Conservation (phyloP, 495 filamentous ascomycete genomes). For the Lasiosphaeria hispida region DNA sequence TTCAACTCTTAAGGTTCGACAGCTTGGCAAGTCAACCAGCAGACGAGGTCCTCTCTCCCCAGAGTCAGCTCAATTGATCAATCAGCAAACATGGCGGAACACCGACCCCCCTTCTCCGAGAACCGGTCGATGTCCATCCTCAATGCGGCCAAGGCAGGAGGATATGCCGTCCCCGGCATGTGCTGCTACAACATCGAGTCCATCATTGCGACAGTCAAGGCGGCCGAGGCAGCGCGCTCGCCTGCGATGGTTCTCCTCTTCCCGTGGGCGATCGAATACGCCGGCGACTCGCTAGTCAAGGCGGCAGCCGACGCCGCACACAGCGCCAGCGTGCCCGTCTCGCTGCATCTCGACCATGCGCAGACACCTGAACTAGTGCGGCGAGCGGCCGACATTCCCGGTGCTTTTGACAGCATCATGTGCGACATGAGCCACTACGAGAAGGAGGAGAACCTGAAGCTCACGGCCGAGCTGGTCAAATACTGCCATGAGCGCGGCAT, state of each 20-base stretch:
- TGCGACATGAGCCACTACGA: slow-evolving; percentile 82
- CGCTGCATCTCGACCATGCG: slow-evolving; percentile 75
- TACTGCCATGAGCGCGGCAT: slow-evolving; percentile 77
- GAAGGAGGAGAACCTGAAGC: slow-evolving; percentile 72
- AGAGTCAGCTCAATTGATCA: neutral
- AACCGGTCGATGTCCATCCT: slow-evolving; percentile 70
- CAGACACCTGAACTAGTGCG: slow-evolving; percentile 70
- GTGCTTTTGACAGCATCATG: slow-evolving; percentile 78
- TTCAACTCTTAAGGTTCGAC: neutral
- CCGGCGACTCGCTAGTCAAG: slow-evolving; percentile 48
- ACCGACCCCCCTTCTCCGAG: slow-evolving; percentile 44
- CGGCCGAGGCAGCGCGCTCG: slow-evolving; percentile 69
- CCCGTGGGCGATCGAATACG: slow-evolving; percentile 79
- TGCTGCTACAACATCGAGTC: slow-evolving; percentile 86
- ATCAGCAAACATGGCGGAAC: slow-evolving; percentile 39
- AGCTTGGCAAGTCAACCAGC: neutral
- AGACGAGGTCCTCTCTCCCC: neutral
- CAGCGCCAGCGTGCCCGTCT: slow-evolving; percentile 65
- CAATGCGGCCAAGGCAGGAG: slow-evolving; percentile 59
- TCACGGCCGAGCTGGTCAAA: slow-evolving; percentile 65
- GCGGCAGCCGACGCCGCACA: slow-evolving; percentile 51
- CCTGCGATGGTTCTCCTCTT: slow-evolving; percentile 83
- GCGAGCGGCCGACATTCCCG: slow-evolving; percentile 58
- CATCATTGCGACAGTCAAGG: slow-evolving; percentile 74
- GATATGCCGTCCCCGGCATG: slow-evolving; percentile 73